These are phyloP conservation scores for Phyllosticta citriasiana DNA, from an alignment of 2,329 filamentous ascomycete genomes.

Conservation along the genomic window DNA sequence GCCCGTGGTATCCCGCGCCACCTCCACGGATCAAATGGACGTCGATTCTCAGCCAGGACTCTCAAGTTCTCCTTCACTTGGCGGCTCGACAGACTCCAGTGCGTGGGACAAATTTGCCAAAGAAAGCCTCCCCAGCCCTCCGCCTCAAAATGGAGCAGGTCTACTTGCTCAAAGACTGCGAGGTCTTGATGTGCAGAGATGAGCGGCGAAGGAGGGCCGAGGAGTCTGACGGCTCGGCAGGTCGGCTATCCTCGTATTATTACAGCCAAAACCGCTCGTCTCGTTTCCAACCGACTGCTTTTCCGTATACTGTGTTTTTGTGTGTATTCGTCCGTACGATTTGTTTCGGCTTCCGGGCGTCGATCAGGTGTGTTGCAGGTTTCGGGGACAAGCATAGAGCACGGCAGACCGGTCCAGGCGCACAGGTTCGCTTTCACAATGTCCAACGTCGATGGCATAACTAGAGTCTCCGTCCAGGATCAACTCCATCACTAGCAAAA, in stretches of 20 bases:
- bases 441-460: neutral
- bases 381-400: neutral
- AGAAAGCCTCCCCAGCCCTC: slow-evolving; percentile 49
- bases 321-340: neutral
- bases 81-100: slow-evolving; percentile 12
- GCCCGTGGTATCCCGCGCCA: slow-evolving; percentile 19
- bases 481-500: neutral
- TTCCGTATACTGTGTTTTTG: neutral
- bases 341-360: neutral
- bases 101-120: slow-evolving; percentile 50
- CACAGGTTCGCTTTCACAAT: neutral
- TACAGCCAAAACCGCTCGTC: neutral
- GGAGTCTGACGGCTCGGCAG: neutral
- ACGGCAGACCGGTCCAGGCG: neutral
- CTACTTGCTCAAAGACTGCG: slow-evolving; percentile 60
- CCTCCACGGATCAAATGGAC: slow-evolving; percentile 16
- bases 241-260: neutral
- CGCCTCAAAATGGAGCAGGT: slow-evolving; percentile 46
- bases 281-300: neutral
- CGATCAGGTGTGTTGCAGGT: neutral
- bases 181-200: slow-evolving; percentile 44
- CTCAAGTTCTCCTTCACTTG: neutral
- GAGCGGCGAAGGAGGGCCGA: neutral
- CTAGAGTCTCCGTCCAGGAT: neutral
- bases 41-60: slow-evolving; percentile 12